These are phyloP conservation scores for Backusella psychrophila DNA, from an alignment of 192 early-diverging fungal genomes.

Conservation along the genomic window DNA sequence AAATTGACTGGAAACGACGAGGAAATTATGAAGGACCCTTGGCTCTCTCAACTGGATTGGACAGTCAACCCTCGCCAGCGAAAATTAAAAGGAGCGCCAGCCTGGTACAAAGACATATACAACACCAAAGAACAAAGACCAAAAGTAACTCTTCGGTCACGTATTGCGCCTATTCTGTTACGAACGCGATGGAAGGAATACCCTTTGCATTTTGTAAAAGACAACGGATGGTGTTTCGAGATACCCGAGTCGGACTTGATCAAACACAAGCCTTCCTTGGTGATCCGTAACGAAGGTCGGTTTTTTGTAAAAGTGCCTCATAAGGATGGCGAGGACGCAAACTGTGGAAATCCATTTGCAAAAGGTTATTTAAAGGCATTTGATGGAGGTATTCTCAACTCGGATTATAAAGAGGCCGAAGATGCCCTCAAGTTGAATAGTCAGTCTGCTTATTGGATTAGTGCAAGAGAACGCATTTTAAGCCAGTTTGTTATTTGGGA, in stretches of 20 bases:
- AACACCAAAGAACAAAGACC: slow-evolving; percentile 52
- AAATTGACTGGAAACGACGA: slow-evolving; percentile 17
- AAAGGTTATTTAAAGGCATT: slow-evolving; percentile 79
- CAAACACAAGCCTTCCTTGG: slow-evolving; percentile 31
- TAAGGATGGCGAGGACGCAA: slow-evolving; percentile 72
- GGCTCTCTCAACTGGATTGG: slow-evolving; percentile 85
- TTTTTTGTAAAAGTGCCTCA: slow-evolving; percentile 77
- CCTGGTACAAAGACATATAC: slow-evolving; percentile 86
- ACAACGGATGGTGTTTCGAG: slow-evolving; percentile 82
- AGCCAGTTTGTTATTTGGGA: slow-evolving; percentile 88
- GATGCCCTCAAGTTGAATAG: slow-evolving; percentile 77
- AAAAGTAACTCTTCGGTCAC: slow-evolving; percentile 67
- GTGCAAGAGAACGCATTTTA: slow-evolving; percentile 73
- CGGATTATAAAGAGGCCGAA: slow-evolving; percentile 64
- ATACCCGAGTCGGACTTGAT: slow-evolving; percentile 10
- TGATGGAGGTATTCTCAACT: slow-evolving; percentile 77
- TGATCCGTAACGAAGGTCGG: slow-evolving; percentile 34
- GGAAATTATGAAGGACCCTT: slow-evolving; percentile 64
- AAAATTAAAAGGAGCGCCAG: slow-evolving; percentile 56
- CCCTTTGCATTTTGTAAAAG: slow-evolving; percentile 69
- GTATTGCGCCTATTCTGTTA: slow-evolving; percentile 79
- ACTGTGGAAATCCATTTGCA: slow-evolving; percentile 84
- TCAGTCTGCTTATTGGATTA: slow-evolving; percentile 90
- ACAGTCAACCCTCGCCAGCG: slow-evolving; percentile 42
- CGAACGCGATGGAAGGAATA: slow-evolving; percentile 79